Evolutionary conservation across 1,139 yeast species (phyloP), one percentile per base, ranked within the genome.

Genomic region (Taphrina deformans): DNA sequence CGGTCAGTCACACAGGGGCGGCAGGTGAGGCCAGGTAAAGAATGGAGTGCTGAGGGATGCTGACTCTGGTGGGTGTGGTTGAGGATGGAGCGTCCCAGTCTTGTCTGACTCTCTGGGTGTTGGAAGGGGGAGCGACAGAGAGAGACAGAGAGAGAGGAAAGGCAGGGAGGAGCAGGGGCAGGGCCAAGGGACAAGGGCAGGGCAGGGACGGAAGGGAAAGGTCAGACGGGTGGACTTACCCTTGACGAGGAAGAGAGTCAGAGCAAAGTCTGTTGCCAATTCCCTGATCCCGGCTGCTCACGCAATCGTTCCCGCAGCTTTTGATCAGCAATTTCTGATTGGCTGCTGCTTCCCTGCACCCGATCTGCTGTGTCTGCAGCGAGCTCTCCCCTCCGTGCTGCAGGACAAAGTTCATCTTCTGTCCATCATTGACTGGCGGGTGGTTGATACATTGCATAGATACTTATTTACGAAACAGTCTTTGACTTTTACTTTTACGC

Each of bases 251-350:
- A n/a, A n/a, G n/a, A n/a, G n/a, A n/a, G n/a, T n/a, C n/a, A n/a
- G n/a, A n/a, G n/a, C n/a, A n/a, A n/a, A n/a, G n/a, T n/a, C n/a
- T n/a, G n/a, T n/a, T n/a, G n/a, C n/a, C n/a, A n/a, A n/a, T n/a
- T n/a, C n/a, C n/a, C n/a, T n/a, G 41, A 38, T 12, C 10, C 21
- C 48, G 48, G 48, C 48, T 44, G 10, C 48, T 23, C 27, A 12
- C 48, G 6, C 44, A 12, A 38, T 29, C 33, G 33, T 10, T 29
- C 41, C 16, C 14, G 2, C 41, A 18, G 48, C 23, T 48, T 48
- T 48, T n/a, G 38, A 48, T 48, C 53, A 48, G 53, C 53, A 48
- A 16, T 5, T 48, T 48, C 38, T 48, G 53, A 48, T 48, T 48
- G 53, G 53, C 53, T 3, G n/a, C 21, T 12, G n/a, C 5, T 38